A percentile compares a stretch with the other conserved stretches of the same genome.
phyloP scores from a whole-genome alignment of 2,329 filamentous ascomycete genomes.

The Alternaria novae-zelandiae region DNA sequence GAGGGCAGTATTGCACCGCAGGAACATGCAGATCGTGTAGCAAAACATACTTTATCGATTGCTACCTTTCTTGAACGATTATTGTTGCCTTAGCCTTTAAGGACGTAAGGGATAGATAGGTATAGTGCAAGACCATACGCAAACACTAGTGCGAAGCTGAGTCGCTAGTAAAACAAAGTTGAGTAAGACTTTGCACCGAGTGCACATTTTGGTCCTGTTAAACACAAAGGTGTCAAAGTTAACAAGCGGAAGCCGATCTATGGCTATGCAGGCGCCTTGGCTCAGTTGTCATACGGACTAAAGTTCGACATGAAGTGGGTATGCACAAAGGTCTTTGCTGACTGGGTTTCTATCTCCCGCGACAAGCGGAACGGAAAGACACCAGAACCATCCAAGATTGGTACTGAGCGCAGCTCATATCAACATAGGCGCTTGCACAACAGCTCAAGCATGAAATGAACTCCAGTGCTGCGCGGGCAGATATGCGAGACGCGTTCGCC shows the following conservation, averaged over 20 bases:
- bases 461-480: not conserved
- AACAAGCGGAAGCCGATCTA: not conserved
- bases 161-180: not conserved
- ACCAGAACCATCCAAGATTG: not conserved
- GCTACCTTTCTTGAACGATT: not conserved
- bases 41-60: not conserved
- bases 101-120: not conserved
- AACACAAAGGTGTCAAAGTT: not conserved
- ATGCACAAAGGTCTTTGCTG: not conserved
- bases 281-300: not conserved
- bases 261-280: not conserved
- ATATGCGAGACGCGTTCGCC: not conserved
- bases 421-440: not conserved
- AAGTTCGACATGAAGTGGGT: not conserved
- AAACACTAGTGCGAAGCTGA: not conserved
- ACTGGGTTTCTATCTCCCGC: not conserved
- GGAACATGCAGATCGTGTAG: not conserved
- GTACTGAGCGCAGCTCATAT: not conserved
- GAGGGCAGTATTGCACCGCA: not conserved
- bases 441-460: not conserved
- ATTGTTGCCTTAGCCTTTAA: not conserved
- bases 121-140: not conserved
- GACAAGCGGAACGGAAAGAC: not conserved
- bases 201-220: not conserved
- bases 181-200: not conserved